Percentiles rank a stretch among this genome's conserved stretches.
Evolutionary conservation across 306 rosid species (phyloP).

Genomic region (Sicyos edulis): DNA sequence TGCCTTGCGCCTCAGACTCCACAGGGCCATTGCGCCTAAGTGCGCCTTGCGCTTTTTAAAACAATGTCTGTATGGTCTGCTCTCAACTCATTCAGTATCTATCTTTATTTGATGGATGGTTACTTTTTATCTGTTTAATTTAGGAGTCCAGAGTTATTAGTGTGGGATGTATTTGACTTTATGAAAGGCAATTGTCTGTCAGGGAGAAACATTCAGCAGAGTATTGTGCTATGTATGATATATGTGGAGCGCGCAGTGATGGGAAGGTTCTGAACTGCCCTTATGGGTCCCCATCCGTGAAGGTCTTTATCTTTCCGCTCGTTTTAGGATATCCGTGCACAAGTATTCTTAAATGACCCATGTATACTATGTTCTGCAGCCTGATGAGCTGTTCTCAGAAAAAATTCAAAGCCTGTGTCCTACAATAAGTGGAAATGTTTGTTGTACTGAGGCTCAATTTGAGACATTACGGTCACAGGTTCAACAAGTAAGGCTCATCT

Average conservation of each 20-base stretch:
- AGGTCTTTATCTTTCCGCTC: slow-evolving; percentile 36
- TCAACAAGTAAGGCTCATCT: slow-evolving; percentile 63
- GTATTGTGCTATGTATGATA: slow-evolving; percentile 94
- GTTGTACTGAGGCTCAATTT: slow-evolving; percentile 79
- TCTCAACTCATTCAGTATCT: not conserved
- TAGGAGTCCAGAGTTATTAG: not conserved
- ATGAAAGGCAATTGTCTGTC: slow-evolving; percentile 14
- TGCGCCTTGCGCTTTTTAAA: too few species aligned
- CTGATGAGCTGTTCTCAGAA: slow-evolving; percentile 68
- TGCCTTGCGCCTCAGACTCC: too few species aligned
- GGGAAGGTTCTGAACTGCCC: slow-evolving; percentile 91
- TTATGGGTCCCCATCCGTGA: slow-evolving; percentile 64
- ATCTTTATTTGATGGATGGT: not conserved
- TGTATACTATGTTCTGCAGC: slow-evolving; percentile 41
- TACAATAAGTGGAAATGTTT: slow-evolving; percentile 65
- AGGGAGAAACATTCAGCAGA: slow-evolving; percentile 60
- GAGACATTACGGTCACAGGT: slow-evolving; percentile 74
- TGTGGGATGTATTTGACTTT: slow-evolving; percentile 3
- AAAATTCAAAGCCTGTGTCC: slow-evolving; percentile 96
- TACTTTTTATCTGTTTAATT: not conserved
- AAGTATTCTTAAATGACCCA: not conserved
- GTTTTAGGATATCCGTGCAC: not conserved
- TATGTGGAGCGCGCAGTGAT: slow-evolving; percentile 80
- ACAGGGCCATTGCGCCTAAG: too few species aligned
- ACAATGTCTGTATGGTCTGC: too few species aligned